Evolutionary conservation across 2,329 filamentous ascomycete species (phyloP), one percentile per base, ranked within the genome.

Genomic region (Aspergillus sp.): DNA sequence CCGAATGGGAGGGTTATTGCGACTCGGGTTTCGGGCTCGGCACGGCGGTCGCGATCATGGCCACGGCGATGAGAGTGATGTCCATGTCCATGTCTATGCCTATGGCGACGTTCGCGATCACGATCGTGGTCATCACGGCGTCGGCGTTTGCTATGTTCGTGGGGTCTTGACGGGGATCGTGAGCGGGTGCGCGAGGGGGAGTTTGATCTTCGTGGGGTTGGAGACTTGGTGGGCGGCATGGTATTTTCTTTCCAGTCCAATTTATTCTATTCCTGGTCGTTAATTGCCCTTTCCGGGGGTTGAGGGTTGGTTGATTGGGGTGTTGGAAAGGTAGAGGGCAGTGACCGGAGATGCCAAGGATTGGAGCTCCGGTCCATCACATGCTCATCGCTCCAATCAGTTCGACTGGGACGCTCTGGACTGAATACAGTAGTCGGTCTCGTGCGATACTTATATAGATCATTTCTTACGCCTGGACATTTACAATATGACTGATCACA

Each of bases 1-100:
- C 82, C 79, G 66, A 86, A 88, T 0, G 92, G 92, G 9, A 96
- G 80, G 62, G 72, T 61, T 37, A 72, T 61, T 3, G 70, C 71
- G 24, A 62, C 62, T 8, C 61, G 50, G 50, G 55, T 43, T 64
- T 62, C 40, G 57, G 59, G n/a, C 60, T 56, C 17, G 55, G 50
- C 33, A 21, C 43, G 31, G 15, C 49, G 39, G 19, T 56, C 48
- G 49, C 44, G 44, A 9, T 50, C 31, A 15, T 31, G 58, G 15
- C 50, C 53, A 21, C 33, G 57, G 45, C 43, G 54, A 45, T 60
- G 61, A 51, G 63, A 66, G 14, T 59, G 39, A 6, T 35, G 69
- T 68, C 37, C 61, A 61, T 15, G 62, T 45, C 57, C 51, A 17
- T 63, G 59, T 35, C 60, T 59, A 19, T 62, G 62, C 33, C 56